phyloP scores from a whole-genome alignment of 176 grass and related monocot species.

The Bonia amplexicaulis region DNA sequence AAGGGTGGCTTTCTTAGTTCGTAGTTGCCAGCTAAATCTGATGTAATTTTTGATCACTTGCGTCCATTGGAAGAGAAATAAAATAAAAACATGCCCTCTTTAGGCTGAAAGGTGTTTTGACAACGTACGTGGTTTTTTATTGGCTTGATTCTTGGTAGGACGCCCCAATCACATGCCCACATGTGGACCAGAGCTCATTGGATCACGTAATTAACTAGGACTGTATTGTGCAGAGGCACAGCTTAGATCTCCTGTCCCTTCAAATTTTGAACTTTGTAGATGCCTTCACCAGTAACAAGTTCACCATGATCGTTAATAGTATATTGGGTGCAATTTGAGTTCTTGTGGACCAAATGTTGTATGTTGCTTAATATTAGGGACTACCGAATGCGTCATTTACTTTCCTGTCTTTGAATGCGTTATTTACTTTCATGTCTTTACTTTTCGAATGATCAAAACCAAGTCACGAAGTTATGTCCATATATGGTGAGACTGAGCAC shows the following conservation, averaged over 20 bases:
- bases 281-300: not conserved
- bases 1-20: not conserved
- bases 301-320: not conserved
- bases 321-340: not conserved
- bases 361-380: not conserved
- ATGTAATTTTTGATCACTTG: slow-evolving; percentile 14
- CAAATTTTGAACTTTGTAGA: not conserved
- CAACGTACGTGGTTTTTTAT: slow-evolving; percentile 25
- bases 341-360: not conserved
- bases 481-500: not conserved
- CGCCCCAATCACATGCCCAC: slow-evolving; percentile 25
- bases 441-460: not conserved
- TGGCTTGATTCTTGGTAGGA: slow-evolving; percentile 31
- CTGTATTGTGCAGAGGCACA: not conserved
- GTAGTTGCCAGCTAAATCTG: slow-evolving; percentile 16
- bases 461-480: not conserved
- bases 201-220: not conserved
- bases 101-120: slow-evolving; percentile 10
- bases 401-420: not conserved
- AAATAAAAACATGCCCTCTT: not conserved
- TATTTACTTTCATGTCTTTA: not conserved
- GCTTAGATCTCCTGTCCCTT: not conserved
- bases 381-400: not conserved
- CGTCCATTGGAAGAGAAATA: slow-evolving; percentile 11
- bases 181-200: slow-evolving; percentile 38